phyloP scores from a whole-genome alignment of 441 rosid species.

The Populus hybrid region DNA sequence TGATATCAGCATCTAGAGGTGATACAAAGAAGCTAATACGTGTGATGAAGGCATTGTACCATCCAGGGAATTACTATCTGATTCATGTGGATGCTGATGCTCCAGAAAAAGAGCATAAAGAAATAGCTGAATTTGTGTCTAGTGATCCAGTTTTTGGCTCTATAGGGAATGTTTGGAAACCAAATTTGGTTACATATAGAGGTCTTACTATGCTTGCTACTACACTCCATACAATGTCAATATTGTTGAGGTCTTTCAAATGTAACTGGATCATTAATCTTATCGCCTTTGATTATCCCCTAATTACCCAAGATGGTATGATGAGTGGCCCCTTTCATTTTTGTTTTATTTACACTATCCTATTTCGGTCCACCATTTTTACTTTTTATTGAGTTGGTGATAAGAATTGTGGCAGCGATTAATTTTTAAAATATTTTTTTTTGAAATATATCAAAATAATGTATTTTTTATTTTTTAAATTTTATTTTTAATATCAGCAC shows the following conservation, averaged over 20 bases:
- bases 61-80: constrained; percentile 83
- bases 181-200: too few species aligned
- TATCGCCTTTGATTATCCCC: constrained; percentile 79
- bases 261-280: constrained; percentile 87
- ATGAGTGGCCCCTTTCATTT: constrained; percentile 35
- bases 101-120: constrained; percentile 51
- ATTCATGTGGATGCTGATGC: constrained; percentile 81
- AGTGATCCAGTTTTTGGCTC: constrained; percentile 51
- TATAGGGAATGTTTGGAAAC: too few species aligned
- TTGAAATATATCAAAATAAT: too few species aligned
- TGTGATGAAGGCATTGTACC: constrained; percentile 71
- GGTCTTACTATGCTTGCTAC: too few species aligned
- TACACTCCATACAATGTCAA: constrained; percentile 67
- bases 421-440: too few species aligned
- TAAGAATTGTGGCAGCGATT: too few species aligned
- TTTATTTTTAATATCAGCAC: too few species aligned
- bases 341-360: not conserved
- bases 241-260: constrained; percentile 59
- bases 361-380: not conserved
- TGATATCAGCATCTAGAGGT: constrained; percentile 69
- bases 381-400: too few species aligned
- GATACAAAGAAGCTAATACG: constrained; percentile 63
- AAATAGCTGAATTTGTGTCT: constrained; percentile 48
- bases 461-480: too few species aligned
- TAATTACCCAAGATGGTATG: constrained; percentile 80